Percentiles rank a stretch among this genome's conserved stretches.
Evolutionary conservation across 2,329 filamentous ascomycete species (phyloP).

Genomic region (Aspergillus glaucus): DNA sequence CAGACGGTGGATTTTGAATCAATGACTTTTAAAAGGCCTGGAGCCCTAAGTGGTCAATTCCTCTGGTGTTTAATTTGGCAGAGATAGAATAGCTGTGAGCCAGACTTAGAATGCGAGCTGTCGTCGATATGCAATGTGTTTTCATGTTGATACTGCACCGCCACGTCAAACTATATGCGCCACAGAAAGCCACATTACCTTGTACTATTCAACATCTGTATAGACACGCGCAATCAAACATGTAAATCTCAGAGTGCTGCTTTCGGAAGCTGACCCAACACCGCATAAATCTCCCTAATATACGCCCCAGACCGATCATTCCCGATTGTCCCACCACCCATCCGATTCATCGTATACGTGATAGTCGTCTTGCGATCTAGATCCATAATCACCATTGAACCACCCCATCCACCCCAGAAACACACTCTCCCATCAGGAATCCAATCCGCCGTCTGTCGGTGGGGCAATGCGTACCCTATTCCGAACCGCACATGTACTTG

Average conservation of each 20-base stretch:
- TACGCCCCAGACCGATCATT: conserved; percentile 23
- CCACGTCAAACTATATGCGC: background rate
- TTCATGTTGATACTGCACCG: background rate
- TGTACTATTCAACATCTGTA: background rate
- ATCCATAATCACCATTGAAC: conserved; percentile 41
- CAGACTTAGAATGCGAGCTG: no score
- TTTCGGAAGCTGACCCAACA: background rate
- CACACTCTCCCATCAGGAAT: conserved; percentile 28
- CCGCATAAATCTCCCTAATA: conserved; percentile 26
- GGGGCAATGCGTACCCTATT: conserved; percentile 36
- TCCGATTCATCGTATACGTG: conserved; percentile 44
- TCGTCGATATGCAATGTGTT: background rate
- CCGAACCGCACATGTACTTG: conserved; percentile 34
- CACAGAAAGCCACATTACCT: no score
- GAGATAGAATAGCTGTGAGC: no score
- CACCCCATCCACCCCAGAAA: conserved; percentile 45
- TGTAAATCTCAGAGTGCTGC: background rate
- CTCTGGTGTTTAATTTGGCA: no score
- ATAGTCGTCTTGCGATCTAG: conserved; percentile 38
- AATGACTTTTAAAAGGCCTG: no score
- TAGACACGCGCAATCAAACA: background rate
- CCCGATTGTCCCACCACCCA: conserved; percentile 28
- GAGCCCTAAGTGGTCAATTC: no score
- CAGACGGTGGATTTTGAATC: no score
- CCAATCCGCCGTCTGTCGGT: conserved; percentile 19